phyloP scores from a whole-genome alignment of 2,329 filamentous ascomycete species.

The Alternaria burnsii region DNA sequence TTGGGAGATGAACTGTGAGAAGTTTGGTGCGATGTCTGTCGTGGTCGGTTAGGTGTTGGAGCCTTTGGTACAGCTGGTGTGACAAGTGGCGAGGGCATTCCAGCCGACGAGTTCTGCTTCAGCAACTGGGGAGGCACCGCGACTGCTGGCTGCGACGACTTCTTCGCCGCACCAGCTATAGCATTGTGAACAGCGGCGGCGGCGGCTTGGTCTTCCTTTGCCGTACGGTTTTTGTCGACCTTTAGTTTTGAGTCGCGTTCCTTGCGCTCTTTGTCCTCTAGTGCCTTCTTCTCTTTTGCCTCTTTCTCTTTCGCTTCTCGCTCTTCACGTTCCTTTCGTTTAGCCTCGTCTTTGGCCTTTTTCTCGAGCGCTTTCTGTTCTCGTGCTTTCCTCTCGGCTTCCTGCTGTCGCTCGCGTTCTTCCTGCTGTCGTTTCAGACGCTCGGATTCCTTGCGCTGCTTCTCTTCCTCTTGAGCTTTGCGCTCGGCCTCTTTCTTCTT shows the following conservation, averaged over 20 bases:
- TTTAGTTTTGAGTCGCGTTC: constrained; percentile 67
- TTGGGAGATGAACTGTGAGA: constrained; percentile 74
- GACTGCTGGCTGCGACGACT: constrained; percentile 54
- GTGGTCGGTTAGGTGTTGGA: constrained; percentile 78
- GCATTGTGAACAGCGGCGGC: constrained; percentile 41
- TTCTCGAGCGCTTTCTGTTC: constrained; percentile 84
- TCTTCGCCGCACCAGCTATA: constrained; percentile 35
- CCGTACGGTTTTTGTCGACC: constrained; percentile 53
- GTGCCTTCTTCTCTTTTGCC: constrained; percentile 71
- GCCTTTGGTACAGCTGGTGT: constrained; percentile 85
- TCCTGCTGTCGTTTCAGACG: constrained; percentile 80
- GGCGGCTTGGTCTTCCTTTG: constrained; percentile 53
- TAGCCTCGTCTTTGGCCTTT: constrained; percentile 73
- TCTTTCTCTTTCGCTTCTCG: constrained; percentile 74
- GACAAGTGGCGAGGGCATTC: constrained; percentile 79
- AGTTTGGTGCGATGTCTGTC: constrained; percentile 82
- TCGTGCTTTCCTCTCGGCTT: constrained; percentile 82
- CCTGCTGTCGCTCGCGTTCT: constrained; percentile 84
- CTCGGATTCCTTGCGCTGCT: constrained; percentile 83
- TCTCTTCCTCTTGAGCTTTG: constrained; percentile 90
- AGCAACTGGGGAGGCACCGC: constrained; percentile 63
- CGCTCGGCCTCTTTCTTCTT: constrained; percentile 91
- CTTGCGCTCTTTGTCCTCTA: constrained; percentile 65
- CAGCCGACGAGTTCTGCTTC: constrained; percentile 60
- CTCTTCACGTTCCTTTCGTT: constrained; percentile 78